phyloP scores from a whole-genome alignment of 1,284 basidiomycete species.

The Pseudozyma sp. region DNA sequence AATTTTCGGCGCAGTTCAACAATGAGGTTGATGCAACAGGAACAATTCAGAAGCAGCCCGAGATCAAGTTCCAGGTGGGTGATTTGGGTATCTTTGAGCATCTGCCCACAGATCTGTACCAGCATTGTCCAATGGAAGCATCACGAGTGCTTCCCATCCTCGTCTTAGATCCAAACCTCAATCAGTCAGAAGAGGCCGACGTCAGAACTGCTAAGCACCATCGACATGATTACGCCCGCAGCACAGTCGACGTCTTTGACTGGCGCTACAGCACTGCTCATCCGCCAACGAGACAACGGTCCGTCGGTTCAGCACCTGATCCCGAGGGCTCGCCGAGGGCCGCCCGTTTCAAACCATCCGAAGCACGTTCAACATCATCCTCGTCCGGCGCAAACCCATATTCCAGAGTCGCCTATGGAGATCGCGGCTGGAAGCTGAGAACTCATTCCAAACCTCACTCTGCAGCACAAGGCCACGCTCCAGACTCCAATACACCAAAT shows the following conservation, averaged over 20 bases:
- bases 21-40: neutral
- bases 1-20: slow-evolving; percentile 14
- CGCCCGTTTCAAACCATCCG: slow-evolving; percentile 29
- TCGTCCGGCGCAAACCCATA: slow-evolving; percentile 23
- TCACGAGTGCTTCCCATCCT: slow-evolving; percentile 37
- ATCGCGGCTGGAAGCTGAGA: slow-evolving; percentile 56
- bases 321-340: slow-evolving; percentile 1
- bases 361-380: slow-evolving; percentile 11
- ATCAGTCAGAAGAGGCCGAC: slow-evolving; percentile 3
- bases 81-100: slow-evolving; percentile 50
- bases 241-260: slow-evolving; percentile 43
- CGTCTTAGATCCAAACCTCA: slow-evolving; percentile 38
- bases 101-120: slow-evolving; percentile 15
- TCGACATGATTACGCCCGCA: slow-evolving; percentile 32
- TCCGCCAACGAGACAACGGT: neutral
- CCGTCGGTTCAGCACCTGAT: neutral
- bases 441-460: slow-evolving; percentile 4
- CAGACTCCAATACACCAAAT: slow-evolving; percentile 2
- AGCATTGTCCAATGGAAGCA: slow-evolving; percentile 18
- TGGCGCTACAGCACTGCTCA: slow-evolving; percentile 35
- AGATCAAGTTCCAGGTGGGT: slow-evolving; percentile 13
- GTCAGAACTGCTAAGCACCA: slow-evolving; percentile 4
- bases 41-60: neutral
- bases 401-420: slow-evolving; percentile 36
- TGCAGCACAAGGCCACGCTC: neutral